Evolutionary conservation across 345 rosid species (phyloP).

Genomic region (Cochlearia excelsa): DNA sequence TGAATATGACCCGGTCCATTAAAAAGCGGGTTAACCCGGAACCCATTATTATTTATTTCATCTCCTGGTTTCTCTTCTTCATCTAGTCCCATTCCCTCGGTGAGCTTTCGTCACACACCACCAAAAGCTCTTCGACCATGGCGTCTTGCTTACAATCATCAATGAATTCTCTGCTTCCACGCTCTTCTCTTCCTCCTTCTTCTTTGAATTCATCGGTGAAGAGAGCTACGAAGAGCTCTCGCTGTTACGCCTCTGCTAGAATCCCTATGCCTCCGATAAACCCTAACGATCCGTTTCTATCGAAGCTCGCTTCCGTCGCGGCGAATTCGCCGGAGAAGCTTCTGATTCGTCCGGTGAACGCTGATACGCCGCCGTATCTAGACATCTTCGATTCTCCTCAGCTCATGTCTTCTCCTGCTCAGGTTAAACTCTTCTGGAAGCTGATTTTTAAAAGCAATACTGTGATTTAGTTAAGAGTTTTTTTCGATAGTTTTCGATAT

Average conservation of each 20-base stretch:
- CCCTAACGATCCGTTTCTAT: conserved; percentile 76
- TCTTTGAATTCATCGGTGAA: conserved; percentile 35
- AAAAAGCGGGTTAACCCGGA: conserved; percentile 4
- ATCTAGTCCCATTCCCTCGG: conserved; percentile 24
- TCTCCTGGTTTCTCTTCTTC: conserved; percentile 29
- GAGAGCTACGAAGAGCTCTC: conserved; percentile 33
- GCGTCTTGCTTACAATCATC: conserved; percentile 50
- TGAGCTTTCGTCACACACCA: conserved; percentile 15
- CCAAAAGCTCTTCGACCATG: conserved; percentile 34
- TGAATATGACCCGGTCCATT: not conserved
- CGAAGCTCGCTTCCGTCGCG: conserved; percentile 58
- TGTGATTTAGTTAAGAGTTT: too few species aligned
- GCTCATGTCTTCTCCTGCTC: conserved; percentile 84
- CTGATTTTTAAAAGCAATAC: too few species aligned
- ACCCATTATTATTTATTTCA: not conserved
- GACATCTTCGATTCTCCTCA: conserved; percentile 71
- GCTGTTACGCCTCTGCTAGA: conserved; percentile 44
- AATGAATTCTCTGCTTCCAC: conserved; percentile 39
- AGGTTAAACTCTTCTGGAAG: conserved; percentile 35
- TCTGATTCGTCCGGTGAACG: conserved; percentile 43
- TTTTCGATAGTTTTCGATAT: not conserved
- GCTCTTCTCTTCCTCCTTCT: conserved; percentile 27
- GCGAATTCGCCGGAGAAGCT: conserved; percentile 56
- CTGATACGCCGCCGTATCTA: conserved; percentile 63
- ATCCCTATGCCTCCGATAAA: conserved; percentile 67